Evolutionary conservation across 805 yeast genomes (phyloP), one percentile per base, ranked within the genome.

Genomic region (Ogataea haglerorum): DNA sequence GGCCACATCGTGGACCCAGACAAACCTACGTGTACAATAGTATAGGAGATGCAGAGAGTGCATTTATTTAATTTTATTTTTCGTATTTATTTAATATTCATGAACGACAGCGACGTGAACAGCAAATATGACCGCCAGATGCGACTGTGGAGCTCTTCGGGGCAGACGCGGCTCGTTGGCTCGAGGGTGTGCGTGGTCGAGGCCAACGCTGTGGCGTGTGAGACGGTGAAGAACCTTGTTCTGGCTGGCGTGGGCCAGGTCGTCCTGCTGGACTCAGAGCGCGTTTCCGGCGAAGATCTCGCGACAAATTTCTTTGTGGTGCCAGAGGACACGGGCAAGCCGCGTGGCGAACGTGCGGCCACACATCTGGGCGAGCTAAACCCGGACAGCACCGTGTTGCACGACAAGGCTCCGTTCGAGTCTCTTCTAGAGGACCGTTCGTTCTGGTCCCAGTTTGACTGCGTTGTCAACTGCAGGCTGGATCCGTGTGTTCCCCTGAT

Each of bases 111-210:
- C 14, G 58, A 57, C 43, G 64, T 68, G 16, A 69, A 69, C 25
- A 74, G 67, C 35, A 80, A 80, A 46, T 89, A 86, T 57, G 96
- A 90, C 60, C 72, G 99, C 27, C 98, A 91, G 57, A 65, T 91
- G 43, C 73, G 97, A 26, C 65, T 91, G 12, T 91, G 98, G 98
- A 89, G 86, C 1, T 54, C 73, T 0, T 60, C 71, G 9, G 99
- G 97, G 3, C 99, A 91, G 54, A 43, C 59, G 4, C 65, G 69
- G 6, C 67, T 91, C 13, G 76, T 76, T 23, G 53, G 57, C 2
- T 67, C 90, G 0, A 78, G 73, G 40, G 69, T 89, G 3, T 75
- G 88, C 40, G 59, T 88, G 3, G 51, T 88, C 2, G 76, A 78
- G 32, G 78, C 79, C 5, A 67, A 77, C 1, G 54, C 80, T 0